phyloP scores from a whole-genome alignment of 2,329 filamentous ascomycete species.

The Penicillium vulpinum region DNA sequence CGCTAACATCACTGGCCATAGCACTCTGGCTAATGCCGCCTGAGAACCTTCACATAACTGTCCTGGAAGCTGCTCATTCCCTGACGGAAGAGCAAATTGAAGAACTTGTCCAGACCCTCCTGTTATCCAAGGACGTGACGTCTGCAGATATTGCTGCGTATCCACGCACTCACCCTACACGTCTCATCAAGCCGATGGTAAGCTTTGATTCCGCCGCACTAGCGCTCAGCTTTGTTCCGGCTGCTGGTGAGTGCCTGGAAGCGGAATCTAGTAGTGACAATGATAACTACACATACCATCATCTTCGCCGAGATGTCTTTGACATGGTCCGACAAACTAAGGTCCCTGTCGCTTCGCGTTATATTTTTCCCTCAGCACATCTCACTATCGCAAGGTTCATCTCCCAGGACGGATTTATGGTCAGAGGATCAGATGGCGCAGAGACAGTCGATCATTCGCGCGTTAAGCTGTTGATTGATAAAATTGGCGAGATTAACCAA shows the following conservation, averaged over 20 bases:
- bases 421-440: conserved; percentile 34
- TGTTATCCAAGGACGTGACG: conserved; percentile 18
- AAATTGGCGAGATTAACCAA: conserved; percentile 72
- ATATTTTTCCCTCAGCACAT: conserved; percentile 86
- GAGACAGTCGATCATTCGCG: conserved; percentile 49
- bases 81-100: conserved; percentile 68
- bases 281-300: conserved; percentile 80
- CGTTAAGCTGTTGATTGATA: conserved; percentile 64
- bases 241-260: conserved; percentile 59
- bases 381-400: conserved; percentile 82
- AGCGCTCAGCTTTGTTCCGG: conserved; percentile 81
- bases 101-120: conserved; percentile 59
- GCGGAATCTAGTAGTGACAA: conserved; percentile 45
- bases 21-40: conserved; percentile 83
- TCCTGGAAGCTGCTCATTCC: conserved; percentile 79
- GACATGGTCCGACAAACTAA: conserved; percentile 60
- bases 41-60: conserved; percentile 77
- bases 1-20: conserved; percentile 32
- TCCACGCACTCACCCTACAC: conserved; percentile 64
- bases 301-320: conserved; percentile 77
- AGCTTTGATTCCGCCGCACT: conserved; percentile 82
- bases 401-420: conserved; percentile 58
- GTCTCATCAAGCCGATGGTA: conserved; percentile 77
- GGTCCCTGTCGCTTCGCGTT: conserved; percentile 70
- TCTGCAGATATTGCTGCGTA: conserved; percentile 59